Evolutionary conservation across 805 yeast genomes (phyloP), one percentile per base, ranked within the genome.

Genomic region (Yamadazyma ubonensis): DNA sequence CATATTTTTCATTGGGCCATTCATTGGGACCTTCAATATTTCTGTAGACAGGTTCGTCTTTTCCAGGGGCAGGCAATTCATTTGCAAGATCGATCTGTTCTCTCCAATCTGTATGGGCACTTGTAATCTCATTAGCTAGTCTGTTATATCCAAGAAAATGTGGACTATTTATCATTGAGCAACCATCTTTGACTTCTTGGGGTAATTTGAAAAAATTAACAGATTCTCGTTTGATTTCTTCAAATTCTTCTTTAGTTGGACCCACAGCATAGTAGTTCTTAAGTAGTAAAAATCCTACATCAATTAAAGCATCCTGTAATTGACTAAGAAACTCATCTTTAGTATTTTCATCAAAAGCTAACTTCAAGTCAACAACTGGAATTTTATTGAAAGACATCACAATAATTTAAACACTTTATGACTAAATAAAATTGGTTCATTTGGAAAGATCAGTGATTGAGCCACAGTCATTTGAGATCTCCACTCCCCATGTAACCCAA

Each of bases 81-180:
- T 80, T 75, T 4, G 77, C 83, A 41, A 79, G 61, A 51, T 79
- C 85, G 43, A 74, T 71, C 56, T 80, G 85, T 50, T 79, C 86
- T 41, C 84, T 61, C 71, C 79, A 70, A 51, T 79, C 86, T 3
- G 74, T 65, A 18, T 61, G 61, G 16, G 62, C 61, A 9, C 78
- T 77, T 0, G 84, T 78, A 37, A 75, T 71, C 50, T 79, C 84
- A 42, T 77, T 75, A 5, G 81, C 83, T 17, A 79, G 59, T 26
- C 70, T 59, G 21, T 78, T 71, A 62, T 72, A 81, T 4, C 81
- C 86, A 50, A 72, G 67, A 48, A 80, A 79, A 49, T 79, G 82
- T 5, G 79, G 78, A 45, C 75, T 76, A 47, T 68, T 64, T 33
- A 64, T 71, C 85, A 75, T 78, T 32, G 72, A 81, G 41, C 70